Conservation (phyloP, 768 basidiomycete genomes). For the Clitopilus hobsonii region DNA sequence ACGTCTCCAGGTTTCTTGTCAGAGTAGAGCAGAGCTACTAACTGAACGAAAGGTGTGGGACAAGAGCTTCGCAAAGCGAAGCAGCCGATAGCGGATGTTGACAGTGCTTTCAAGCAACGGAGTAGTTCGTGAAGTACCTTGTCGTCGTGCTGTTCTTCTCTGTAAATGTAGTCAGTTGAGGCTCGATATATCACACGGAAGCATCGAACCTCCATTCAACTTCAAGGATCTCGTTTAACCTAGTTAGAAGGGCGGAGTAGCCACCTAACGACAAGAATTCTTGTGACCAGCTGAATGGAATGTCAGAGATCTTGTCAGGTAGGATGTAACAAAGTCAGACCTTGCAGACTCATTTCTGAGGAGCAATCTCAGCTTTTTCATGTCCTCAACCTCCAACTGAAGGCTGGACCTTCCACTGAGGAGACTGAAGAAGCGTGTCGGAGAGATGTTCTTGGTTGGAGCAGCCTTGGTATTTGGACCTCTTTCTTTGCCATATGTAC, state of each 20-base stretch:
- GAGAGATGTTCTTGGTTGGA: slow-evolving; percentile 37
- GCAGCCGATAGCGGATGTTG: slow-evolving; percentile 86
- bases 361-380: slow-evolving; percentile 84
- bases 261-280: slow-evolving; percentile 82
- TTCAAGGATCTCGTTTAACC: slow-evolving; percentile 87
- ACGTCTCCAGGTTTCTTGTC: slow-evolving; percentile 99
- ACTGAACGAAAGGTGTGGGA: slow-evolving; percentile 82
- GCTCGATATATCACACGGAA: not conserved
- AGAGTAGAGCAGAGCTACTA: slow-evolving; percentile 83
- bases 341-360: slow-evolving; percentile 89
- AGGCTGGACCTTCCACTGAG: slow-evolving; percentile 66
- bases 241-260: slow-evolving; percentile 76
- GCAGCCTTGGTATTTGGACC: not conserved
- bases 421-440: slow-evolving; percentile 63
- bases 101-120: slow-evolving; percentile 90
- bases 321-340: slow-evolving; percentile 28
- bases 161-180: slow-evolving; percentile 25
- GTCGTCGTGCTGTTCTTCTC: slow-evolving; percentile 98
- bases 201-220: slow-evolving; percentile 90
- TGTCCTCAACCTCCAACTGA: slow-evolving; percentile 75
- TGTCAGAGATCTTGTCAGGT: not conserved
- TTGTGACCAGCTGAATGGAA: slow-evolving; percentile 71
- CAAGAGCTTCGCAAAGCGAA: slow-evolving; percentile 85
- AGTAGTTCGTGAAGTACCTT: slow-evolving; percentile 88
- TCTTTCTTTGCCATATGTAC: slow-evolving; percentile 29